Conservation (phyloP, 2,329 filamentous ascomycete genomes). For the Colletotrichum sidae region DNA sequence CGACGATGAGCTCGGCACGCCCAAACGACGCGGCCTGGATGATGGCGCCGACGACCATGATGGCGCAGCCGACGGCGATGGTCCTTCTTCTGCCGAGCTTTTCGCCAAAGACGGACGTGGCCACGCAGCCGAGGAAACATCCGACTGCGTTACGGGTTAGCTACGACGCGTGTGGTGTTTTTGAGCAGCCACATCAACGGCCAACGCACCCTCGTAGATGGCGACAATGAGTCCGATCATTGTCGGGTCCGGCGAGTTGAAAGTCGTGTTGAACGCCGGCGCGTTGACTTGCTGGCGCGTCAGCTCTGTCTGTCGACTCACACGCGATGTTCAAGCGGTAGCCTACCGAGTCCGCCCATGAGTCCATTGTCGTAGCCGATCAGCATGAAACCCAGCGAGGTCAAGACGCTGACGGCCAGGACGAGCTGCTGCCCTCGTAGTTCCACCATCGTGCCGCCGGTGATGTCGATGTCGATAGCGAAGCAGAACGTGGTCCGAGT, state of each 20-base stretch:
- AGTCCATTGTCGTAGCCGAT: constrained; percentile 61
- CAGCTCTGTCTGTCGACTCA: constrained; percentile 33
- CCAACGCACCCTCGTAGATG: constrained; percentile 51
- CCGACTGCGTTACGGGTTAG: constrained; percentile 39
- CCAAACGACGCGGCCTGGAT: constrained; percentile 56
- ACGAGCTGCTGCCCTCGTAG: constrained; percentile 51
- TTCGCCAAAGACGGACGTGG: constrained; percentile 53
- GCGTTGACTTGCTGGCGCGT: constrained; percentile 48
- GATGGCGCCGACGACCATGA: constrained; percentile 58
- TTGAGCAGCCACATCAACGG: background rate
- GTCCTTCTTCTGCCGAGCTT: constrained; percentile 54
- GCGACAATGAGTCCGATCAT: constrained; percentile 60
- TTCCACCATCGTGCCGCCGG: constrained; percentile 14
- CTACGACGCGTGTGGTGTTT: background rate
- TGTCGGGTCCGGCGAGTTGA: constrained; percentile 51
- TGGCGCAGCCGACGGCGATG: constrained; percentile 52
- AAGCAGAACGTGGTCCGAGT: background rate
- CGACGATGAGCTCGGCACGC: constrained; percentile 58
- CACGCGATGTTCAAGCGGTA: too few relatives aligned
- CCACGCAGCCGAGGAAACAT: constrained; percentile 44
- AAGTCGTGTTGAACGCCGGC: constrained; percentile 53
- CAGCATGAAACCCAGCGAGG: constrained; percentile 59
- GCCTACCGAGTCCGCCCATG: constrained; percentile 51
- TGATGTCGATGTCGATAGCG: background rate
- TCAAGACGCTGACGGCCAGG: constrained; percentile 55